Evolutionary conservation across 2,329 filamentous ascomycete genomes (phyloP).

Genomic region (Exophiala calicioides): DNA sequence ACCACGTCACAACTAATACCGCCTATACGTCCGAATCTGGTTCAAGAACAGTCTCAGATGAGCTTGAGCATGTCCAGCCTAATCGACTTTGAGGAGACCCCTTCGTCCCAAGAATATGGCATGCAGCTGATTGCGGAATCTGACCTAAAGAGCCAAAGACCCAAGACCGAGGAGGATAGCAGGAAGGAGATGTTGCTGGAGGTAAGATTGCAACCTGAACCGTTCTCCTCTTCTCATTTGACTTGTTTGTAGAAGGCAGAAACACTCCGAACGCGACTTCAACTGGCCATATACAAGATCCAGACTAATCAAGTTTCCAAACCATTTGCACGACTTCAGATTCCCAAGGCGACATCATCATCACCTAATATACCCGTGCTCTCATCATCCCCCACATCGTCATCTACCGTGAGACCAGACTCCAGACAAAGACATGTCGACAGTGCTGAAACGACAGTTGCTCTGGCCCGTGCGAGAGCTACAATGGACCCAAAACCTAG

Average conservation of each 20-base stretch:
- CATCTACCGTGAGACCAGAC: slow-evolving; percentile 18
- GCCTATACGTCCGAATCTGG: slow-evolving; percentile 17
- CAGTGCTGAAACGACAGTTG: slow-evolving; percentile 24
- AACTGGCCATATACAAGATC: slow-evolving; percentile 33
- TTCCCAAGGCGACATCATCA: slow-evolving; percentile 14
- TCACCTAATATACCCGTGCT: slow-evolving; percentile 11
- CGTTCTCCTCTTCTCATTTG: neutral
- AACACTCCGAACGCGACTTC: slow-evolving; percentile 29
- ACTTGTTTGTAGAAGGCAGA: slow-evolving; percentile 26
- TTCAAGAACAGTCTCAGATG: slow-evolving; percentile 25
- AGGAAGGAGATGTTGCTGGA: slow-evolving; percentile 28
- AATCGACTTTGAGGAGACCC: slow-evolving; percentile 29
- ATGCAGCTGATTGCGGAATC: slow-evolving; percentile 36
- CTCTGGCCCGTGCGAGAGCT: slow-evolving; percentile 26
- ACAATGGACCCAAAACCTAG: slow-evolving; percentile 21
- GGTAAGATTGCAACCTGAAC: slow-evolving; percentile 6
- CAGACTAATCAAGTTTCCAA: slow-evolving; percentile 30
- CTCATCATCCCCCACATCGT: slow-evolving; percentile 19
- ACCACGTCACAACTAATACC: slow-evolving; percentile 25
- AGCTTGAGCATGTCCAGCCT: slow-evolving; percentile 32
- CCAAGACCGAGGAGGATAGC: slow-evolving; percentile 30
- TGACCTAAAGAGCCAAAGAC: slow-evolving; percentile 33
- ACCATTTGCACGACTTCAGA: slow-evolving; percentile 28
- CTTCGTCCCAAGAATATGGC: slow-evolving; percentile 23
- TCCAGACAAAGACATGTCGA: neutral